Evolutionary conservation across 2,329 filamentous ascomycete species (phyloP).

Genomic region (Remersonia thermophila): DNA sequence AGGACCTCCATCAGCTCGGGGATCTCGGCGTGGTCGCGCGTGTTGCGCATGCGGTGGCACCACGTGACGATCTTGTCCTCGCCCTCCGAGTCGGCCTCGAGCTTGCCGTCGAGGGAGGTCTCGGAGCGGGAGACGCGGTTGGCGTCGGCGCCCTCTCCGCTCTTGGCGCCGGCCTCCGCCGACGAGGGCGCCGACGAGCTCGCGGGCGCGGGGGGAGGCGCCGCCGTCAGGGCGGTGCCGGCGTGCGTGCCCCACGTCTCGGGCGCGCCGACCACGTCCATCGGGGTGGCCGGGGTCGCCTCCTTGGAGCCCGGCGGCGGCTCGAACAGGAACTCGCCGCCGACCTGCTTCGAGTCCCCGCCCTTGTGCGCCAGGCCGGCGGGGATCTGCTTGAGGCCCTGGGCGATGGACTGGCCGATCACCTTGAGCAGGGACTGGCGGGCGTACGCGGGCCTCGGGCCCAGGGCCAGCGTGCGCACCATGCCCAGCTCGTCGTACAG

Average conservation of each 20-base stretch:
- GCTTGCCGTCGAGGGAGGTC: constrained; percentile 17
- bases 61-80: constrained; percentile 53
- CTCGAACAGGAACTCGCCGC: constrained; percentile 71
- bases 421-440: constrained; percentile 39
- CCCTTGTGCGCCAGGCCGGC: constrained; percentile 47
- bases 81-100: constrained; percentile 18
- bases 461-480: constrained; percentile 49
- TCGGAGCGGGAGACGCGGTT: constrained; percentile 1
- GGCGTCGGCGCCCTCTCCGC: not conserved
- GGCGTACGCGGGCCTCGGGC: constrained; percentile 52
- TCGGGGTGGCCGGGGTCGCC: too few relatives aligned
- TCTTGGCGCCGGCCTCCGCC: not conserved
- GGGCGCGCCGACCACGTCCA: too few relatives aligned
- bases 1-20: constrained; percentile 51
- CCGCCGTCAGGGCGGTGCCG: too few relatives aligned
- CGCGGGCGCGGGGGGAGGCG: too few relatives aligned
- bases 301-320: constrained; percentile 18
- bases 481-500: constrained; percentile 59
- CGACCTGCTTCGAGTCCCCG: constrained; percentile 56
- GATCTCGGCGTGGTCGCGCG: constrained; percentile 65
- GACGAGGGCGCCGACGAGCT: not conserved
- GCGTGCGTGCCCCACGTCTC: too few relatives aligned
- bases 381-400: constrained; percentile 46
- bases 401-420: constrained; percentile 40
- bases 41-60: constrained; percentile 74